Base-by-base conservation (phyloP, 371 early-diverging fungal genomes). In the Encephalitozoon romaleae region DNA sequence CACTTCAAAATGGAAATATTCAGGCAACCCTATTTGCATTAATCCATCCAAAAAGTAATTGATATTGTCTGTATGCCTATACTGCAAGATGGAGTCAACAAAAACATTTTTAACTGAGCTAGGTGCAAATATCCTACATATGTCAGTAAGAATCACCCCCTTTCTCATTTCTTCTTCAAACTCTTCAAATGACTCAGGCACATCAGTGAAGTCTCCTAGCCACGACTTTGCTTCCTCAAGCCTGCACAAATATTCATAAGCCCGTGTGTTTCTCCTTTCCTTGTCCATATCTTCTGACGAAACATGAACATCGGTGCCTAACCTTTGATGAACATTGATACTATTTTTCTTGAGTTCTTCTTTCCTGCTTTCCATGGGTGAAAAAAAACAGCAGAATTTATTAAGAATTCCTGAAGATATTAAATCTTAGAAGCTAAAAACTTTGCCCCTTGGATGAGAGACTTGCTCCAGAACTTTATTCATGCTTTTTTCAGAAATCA, bases 191-290 rank as follows among this genome's bases (percentile, higher is more conserved):
- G 87, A 90, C 2, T 89, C 86, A 9, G 89, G 90, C 32, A 94
- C 89, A 67, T 89, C 88, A 64, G 91, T 90, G 32, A 88, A 86
- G 42, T 92, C 88, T 78, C 78, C 30, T 26, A 78, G 88, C 82
- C 89, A 95, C 90, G 95, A 92, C 88, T 94, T 94, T 2, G 98
- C 98, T 87, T 98, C 97, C 71, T 93, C 94, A 67, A 98, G 90
- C 72, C 94, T 95, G 78, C 98, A 96, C 9, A 98, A 87, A 78
- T 97, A 99, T 84, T 98, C 97, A 84, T 97, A 97, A 1, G 95
- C 94, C 65, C 90, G 90, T 45, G 95, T 84, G 54, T 92, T 91
- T 47, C 88, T 88, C 71, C 98, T 88, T 84, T 94, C 91, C 30
- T 87, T 86, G 81, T 99, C 99, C 90, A 96, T 91, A 92, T 84